Base-by-base conservation (phyloP, 2,329 filamentous ascomycete species). In the Diaporthe sp. region DNA sequence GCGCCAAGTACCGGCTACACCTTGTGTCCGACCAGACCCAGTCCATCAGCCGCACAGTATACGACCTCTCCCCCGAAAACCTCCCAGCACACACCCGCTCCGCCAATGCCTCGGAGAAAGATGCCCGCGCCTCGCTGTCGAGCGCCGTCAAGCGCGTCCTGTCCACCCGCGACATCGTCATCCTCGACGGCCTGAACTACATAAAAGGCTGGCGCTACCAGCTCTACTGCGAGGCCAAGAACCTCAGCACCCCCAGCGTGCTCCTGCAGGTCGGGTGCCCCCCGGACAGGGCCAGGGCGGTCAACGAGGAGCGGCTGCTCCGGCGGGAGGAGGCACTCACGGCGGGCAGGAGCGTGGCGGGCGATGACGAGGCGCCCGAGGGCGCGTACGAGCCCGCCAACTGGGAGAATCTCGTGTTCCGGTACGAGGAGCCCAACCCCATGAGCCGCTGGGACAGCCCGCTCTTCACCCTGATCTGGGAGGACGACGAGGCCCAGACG, bases 151-250 rank as follows among this genome's bases (percentile, higher is more conserved):
- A 96, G 87, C 89, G 94, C 58, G 89, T 92, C 67, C 88, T 97
- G 42, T 92, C 90, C 76, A 89, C 92, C 74, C 91, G 91, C 80
- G 93, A 95, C 80, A 92, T 97, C 75, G 94, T 97, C 71, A 91
- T 97, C 62, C 90, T 95, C 22, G 94, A 97, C 82, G 92, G 92
- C 1, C 86, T 94, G 76, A 97, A 97, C 84, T 97, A 97, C 84
- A 97, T 97, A 85, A 97, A 97, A 83, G 95, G 94, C 51, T 97
- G 94, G 90, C 89, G 95, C 67, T 97, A 97, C 82, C 94, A 97
- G 86, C 87, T 97, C 31, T 93, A 93, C 83, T 96, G 94, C 85
- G 94, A 97, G 84, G 92, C 94, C 51, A 97, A 97, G 84, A 94
- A 94, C 65, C 86, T 94, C 72, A 87, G 92, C 77, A 97, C 94